Evolutionary conservation across 306 rosid species (phyloP).

Genomic region (Ceratonia siliqua): DNA sequence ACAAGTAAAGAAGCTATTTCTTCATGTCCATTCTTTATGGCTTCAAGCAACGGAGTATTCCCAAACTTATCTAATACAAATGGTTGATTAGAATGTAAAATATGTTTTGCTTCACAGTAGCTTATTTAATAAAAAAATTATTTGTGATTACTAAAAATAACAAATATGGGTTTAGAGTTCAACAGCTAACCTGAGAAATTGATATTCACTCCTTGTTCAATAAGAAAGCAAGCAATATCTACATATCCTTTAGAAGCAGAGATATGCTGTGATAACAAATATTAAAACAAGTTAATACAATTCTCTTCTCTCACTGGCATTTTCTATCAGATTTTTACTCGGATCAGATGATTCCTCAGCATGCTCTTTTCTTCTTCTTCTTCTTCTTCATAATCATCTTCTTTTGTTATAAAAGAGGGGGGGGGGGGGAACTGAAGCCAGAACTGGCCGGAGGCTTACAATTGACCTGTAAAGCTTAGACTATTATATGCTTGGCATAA

Average conservation of each 20-base stretch:
- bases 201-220: slow-evolving; percentile 38
- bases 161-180: neutral
- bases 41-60: slow-evolving; percentile 57
- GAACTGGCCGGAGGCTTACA: neutral
- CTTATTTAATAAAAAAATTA: neutral
- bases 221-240: slow-evolving; percentile 45
- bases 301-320: neutral
- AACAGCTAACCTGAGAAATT: slow-evolving; percentile 41
- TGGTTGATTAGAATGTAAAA: neutral
- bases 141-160: neutral
- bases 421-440: neutral
- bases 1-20: slow-evolving; percentile 41
- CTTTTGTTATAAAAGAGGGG: neutral
- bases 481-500: neutral
- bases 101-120: neutral
- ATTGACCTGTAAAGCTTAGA: neutral
- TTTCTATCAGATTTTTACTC: neutral
- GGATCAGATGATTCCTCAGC: neutral
- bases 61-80: slow-evolving; percentile 49
- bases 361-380: neutral
- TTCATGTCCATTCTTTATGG: slow-evolving; percentile 52
- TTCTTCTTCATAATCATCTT: neutral
- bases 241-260: slow-evolving; percentile 50
- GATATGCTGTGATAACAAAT: slow-evolving; percentile 38
- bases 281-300: neutral